A percentile compares a stretch with the other conserved stretches of the same genome.
Conservation (phyloP, 129 eudicot genomes). For the Saposhnikovia divaricata region DNA sequence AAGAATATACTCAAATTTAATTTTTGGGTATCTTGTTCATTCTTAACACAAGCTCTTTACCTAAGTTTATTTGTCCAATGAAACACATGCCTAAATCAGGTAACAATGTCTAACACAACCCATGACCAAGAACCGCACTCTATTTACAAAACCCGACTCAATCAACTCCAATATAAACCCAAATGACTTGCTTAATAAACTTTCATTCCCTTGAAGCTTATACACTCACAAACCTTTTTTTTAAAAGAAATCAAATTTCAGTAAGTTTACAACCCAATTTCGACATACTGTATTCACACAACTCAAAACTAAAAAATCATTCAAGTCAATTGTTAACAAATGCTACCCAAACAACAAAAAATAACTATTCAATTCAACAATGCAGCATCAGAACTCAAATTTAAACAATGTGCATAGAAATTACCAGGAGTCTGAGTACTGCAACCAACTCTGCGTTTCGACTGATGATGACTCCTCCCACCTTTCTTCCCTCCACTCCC, state of each 20-base stretch:
- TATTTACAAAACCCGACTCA: neutral
- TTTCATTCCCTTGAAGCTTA: neutral
- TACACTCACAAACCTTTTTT: no score
- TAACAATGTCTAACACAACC: neutral
- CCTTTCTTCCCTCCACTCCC: conserved; percentile 39
- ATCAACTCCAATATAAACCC: neutral
- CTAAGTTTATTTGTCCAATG: neutral
- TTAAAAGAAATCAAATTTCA: neutral
- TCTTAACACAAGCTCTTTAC: neutral
- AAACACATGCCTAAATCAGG: neutral
- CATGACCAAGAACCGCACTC: neutral
- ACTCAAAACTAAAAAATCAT: neutral
- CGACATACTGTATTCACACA: neutral
- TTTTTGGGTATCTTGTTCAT: neutral
- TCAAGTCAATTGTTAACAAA: neutral
- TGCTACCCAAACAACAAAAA: neutral
- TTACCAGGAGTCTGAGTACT: conserved; percentile 36
- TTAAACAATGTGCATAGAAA: neutral
- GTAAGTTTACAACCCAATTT: neutral
- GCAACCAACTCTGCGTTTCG: conserved; percentile 60
- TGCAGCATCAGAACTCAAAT: neutral
- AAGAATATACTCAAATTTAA: neutral
- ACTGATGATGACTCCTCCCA: conserved; percentile 32
- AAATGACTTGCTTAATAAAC: neutral
- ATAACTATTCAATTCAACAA: neutral